Conservation (phyloP, 805 yeast species). For the Lipomyces orientalis region DNA sequence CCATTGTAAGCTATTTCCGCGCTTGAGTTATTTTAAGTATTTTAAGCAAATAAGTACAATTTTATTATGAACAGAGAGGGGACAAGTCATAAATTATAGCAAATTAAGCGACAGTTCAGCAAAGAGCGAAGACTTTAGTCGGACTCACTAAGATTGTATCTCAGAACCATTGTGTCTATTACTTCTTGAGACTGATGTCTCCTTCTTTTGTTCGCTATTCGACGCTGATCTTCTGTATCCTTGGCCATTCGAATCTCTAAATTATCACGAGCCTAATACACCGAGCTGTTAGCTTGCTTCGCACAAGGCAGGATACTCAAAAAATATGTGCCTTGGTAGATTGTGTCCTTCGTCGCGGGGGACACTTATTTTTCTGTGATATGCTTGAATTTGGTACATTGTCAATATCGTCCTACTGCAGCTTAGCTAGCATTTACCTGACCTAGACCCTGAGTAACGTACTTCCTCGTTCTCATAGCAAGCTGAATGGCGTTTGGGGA, state of each 20-base stretch:
- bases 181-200: neutral
- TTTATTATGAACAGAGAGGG: neutral
- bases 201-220: neutral
- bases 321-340: neutral
- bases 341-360: conserved; percentile 4
- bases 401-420: neutral
- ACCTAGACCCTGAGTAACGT: no score
- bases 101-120: conserved; percentile 2
- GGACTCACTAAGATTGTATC: neutral
- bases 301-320: neutral
- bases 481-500: neutral
- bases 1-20: no score
- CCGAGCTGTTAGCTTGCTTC: neutral
- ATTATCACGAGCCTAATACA: neutral
- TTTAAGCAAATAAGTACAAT: neutral
- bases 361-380: neutral
- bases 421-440: conserved; percentile 2
- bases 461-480: neutral
- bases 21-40: no score
- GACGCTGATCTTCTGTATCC: neutral
- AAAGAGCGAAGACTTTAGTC: neutral
- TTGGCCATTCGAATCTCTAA: conserved; percentile 2
- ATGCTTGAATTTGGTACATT: neutral
- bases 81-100: neutral
- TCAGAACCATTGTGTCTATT: neutral